A percentile compares a stretch with the other conserved stretches of the same genome.
Evolutionary conservation across 805 yeast species (phyloP).

Genomic region (Grigorovia transvaalensis): DNA sequence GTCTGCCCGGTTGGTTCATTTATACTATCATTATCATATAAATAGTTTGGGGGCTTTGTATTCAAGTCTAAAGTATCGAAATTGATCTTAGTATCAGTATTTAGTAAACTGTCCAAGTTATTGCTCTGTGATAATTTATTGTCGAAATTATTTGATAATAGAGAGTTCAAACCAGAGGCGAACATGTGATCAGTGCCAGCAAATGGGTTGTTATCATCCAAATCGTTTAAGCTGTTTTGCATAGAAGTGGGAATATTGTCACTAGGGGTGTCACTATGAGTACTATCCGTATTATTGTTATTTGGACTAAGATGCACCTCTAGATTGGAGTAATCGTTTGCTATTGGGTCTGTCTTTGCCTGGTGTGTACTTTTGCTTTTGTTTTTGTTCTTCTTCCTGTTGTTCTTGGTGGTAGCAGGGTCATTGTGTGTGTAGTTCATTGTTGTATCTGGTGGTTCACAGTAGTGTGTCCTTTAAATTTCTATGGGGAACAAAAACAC

Average conservation of each 20-base stretch:
- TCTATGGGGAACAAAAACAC: too few relatives aligned
- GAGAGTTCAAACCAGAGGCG: conserved; percentile 30
- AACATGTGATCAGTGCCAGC: conserved; percentile 30
- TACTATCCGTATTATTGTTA: not conserved
- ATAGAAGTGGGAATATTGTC: not conserved
- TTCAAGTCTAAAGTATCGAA: not conserved
- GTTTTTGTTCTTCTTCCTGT: too few relatives aligned
- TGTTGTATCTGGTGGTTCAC: not conserved
- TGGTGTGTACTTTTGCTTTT: too few relatives aligned
- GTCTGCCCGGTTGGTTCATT: not conserved
- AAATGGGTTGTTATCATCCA: conserved; percentile 33
- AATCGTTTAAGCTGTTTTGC: conserved; percentile 11
- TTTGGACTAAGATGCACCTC: not conserved
- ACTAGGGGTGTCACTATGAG: not conserved
- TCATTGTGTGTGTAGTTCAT: not conserved
- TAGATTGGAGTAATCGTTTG: not conserved
- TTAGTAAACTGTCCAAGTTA: conserved; percentile 1
- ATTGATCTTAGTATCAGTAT: not conserved
- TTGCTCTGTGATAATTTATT: too few relatives aligned
- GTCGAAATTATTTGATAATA: not conserved
- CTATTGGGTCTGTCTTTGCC: not conserved
- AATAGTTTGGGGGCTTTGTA: conserved; percentile 2
- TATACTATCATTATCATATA: conserved; percentile 2
- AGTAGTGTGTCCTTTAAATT: too few relatives aligned
- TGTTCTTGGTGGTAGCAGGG: not conserved